Base-by-base conservation (phyloP, 495 filamentous ascomycete species). In the Penicillium odoratum region DNA sequence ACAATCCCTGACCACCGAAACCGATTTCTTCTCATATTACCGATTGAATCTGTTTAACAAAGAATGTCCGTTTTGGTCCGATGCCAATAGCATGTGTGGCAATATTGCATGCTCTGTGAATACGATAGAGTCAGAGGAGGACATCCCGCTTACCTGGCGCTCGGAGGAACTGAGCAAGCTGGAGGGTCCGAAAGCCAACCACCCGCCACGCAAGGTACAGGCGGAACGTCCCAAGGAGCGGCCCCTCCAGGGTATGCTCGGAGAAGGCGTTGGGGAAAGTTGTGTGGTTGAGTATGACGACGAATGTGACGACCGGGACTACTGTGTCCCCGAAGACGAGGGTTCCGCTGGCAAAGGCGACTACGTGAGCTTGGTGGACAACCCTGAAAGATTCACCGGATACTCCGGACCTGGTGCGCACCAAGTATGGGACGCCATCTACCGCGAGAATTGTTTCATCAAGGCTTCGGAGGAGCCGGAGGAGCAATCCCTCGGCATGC, bases 81-180 rank as follows among this genome's bases (percentile, higher is more conserved):
- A 98, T 68, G 85, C 91, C 48, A 90, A 88, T 77, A 89, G 89
- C 72, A 92, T 97, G 83, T 98, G 94, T 72, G 94, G 93, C 49
- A 98, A 98, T 72, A 93, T 96, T 57, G 94, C 93, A 7, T 98
- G 94, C 68, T 88, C 93, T 29, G 94, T 98, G n/a, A 91, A 93
- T 68, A 98, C 94, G 11, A 82, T 98, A 59, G 94, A 97, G 48
- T 90, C 93, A 57, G 92, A 98, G 74, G 88, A 94, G 52, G 92
- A 97, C 59, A 92, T 98, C 52, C 94, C 95, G 18, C 73, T 78
- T 46, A 89, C 93, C 66, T 98, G 94, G 94, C 85, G 94, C 30
- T 88, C 91, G 25, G 87, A 92, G 73, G 91, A 97, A 74, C 80
- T 98, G 42, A 90, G 92, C 58, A 97, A 96, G 74, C 78, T 98